Evolutionary conservation across 192 early-diverging fungal species (phyloP).

Genomic region (Coemansia sp.): DNA sequence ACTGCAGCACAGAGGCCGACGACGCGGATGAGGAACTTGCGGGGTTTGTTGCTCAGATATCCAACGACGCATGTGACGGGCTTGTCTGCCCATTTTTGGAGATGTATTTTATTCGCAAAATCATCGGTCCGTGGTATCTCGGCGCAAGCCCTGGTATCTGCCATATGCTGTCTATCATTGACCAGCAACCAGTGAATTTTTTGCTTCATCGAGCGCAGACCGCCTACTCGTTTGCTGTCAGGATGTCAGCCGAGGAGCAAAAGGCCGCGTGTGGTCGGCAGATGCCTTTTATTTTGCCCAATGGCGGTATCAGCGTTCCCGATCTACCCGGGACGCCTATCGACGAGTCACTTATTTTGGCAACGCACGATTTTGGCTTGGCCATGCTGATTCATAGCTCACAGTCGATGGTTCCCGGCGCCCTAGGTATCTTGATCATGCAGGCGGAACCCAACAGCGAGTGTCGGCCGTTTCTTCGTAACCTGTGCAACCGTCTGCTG

Average conservation of each 20-base stretch:
- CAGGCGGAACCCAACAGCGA: slow-evolving; percentile 15
- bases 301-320: slow-evolving; percentile 29
- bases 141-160: not conserved
- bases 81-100: slow-evolving; percentile 33
- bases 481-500: slow-evolving; percentile 32
- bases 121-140: slow-evolving; percentile 37
- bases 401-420: slow-evolving; percentile 24
- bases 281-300: slow-evolving; percentile 22
- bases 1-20: not conserved
- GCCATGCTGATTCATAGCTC: slow-evolving; percentile 22
- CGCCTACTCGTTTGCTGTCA: slow-evolving; percentile 11
- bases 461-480: slow-evolving; percentile 10
- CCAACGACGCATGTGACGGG: slow-evolving; percentile 20
- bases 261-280: slow-evolving; percentile 23
- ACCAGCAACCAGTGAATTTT: slow-evolving; percentile 14
- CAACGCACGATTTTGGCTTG: slow-evolving; percentile 47
- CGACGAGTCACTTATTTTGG: slow-evolving; percentile 25
- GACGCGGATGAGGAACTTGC: slow-evolving; percentile 39
- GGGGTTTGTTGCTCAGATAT: slow-evolving; percentile 47
- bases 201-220: slow-evolving; percentile 29
- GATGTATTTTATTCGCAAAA: slow-evolving; percentile 22
- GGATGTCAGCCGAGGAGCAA: slow-evolving; percentile 45
- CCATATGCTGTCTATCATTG: slow-evolving; percentile 19
- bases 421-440: slow-evolving; percentile 24
- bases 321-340: slow-evolving; percentile 16